Percentiles rank a stretch among this genome's conserved stretches.
These are phyloP conservation scores for Camelina hispida DNA, from an alignment of 345 rosid species.

Conservation along the genomic window DNA sequence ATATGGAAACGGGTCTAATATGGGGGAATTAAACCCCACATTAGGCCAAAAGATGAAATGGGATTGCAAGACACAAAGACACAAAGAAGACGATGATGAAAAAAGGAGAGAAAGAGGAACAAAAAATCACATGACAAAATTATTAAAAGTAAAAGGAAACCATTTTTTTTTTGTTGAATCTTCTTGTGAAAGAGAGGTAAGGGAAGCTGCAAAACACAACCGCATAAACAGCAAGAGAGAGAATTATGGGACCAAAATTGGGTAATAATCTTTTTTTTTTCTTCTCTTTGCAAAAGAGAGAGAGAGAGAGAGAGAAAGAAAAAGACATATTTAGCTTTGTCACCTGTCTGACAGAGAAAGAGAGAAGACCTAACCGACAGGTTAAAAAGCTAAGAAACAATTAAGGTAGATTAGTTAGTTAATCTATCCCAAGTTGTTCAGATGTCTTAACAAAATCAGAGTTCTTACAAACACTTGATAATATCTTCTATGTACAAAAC, in stretches of 20 bases:
- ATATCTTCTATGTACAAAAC: constrained; percentile 13
- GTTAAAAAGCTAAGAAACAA: constrained; percentile 28
- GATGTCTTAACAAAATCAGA: constrained; percentile 29
- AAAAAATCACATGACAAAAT: constrained; percentile 42
- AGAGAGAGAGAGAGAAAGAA: constrained; percentile 20
- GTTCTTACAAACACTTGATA: constrained; percentile 3
- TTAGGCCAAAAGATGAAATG: constrained; percentile 47
- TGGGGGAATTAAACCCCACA: constrained; percentile 48
- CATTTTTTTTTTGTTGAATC: constrained; percentile 21
- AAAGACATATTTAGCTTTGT: constrained; percentile 42
- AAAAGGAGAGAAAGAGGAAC: constrained; percentile 31
- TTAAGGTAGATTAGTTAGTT: constrained; percentile 44
- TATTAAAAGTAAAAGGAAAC: constrained; percentile 36
- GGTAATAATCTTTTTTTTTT: constrained; percentile 38
- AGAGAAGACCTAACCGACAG: constrained; percentile 32
- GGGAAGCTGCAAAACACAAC: constrained; percentile 50
- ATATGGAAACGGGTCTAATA: constrained; percentile 56
- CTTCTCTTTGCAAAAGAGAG: constrained; percentile 42
- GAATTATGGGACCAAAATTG: constrained; percentile 54
- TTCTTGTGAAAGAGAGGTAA: constrained; percentile 53
- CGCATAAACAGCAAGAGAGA: constrained; percentile 46
- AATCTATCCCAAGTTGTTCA: constrained; percentile 42
- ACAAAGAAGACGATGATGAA: constrained; percentile 42
- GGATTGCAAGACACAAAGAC: constrained; percentile 40
- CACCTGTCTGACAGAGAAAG: constrained; percentile 17